Percentiles rank a stretch among this genome's conserved stretches.
Conservation (phyloP, 2,329 filamentous ascomycete genomes). For the Cladorrhinum sp. region DNA sequence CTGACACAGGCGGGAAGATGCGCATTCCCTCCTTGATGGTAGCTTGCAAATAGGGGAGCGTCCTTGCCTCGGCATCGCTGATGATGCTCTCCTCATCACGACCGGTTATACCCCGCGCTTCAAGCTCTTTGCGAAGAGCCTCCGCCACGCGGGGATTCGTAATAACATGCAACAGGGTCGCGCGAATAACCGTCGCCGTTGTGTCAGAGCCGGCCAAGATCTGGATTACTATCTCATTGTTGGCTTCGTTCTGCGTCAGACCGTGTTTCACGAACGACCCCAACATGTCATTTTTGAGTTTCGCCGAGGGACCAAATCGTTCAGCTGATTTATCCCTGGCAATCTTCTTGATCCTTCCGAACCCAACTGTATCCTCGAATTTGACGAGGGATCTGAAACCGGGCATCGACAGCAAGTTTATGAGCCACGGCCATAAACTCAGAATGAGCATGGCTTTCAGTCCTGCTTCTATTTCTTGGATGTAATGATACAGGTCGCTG, state of each 20-base stretch:
- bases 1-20: constrained; percentile 20
- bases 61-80: constrained; percentile 28
- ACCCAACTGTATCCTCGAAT: constrained; percentile 31
- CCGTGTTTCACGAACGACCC: constrained; percentile 34
- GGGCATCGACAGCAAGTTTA: constrained; percentile 35
- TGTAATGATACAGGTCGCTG: constrained; percentile 43
- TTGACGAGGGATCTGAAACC: constrained; percentile 26
- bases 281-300: constrained; percentile 20
- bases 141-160: constrained; percentile 5
- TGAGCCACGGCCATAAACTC: constrained; percentile 41
- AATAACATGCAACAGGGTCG: constrained; percentile 16
- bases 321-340: constrained; percentile 43
- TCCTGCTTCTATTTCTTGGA: constrained; percentile 32
- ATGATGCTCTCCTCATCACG: constrained; percentile 10
- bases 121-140: constrained; percentile 16
- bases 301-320: constrained; percentile 40
- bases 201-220: constrained; percentile 25
- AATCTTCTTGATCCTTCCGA: constrained; percentile 36
- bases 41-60: constrained; percentile 42
- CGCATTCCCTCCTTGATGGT: constrained; percentile 29
- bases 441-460: background rate
- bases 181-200: constrained; percentile 15
- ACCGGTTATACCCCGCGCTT: constrained; percentile 6
- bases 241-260: constrained; percentile 37
- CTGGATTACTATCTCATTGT: constrained; percentile 38